These are phyloP conservation scores for Ophiostoma perfectum DNA, from an alignment of 2,329 filamentous ascomycete genomes.

Conservation along the genomic window DNA sequence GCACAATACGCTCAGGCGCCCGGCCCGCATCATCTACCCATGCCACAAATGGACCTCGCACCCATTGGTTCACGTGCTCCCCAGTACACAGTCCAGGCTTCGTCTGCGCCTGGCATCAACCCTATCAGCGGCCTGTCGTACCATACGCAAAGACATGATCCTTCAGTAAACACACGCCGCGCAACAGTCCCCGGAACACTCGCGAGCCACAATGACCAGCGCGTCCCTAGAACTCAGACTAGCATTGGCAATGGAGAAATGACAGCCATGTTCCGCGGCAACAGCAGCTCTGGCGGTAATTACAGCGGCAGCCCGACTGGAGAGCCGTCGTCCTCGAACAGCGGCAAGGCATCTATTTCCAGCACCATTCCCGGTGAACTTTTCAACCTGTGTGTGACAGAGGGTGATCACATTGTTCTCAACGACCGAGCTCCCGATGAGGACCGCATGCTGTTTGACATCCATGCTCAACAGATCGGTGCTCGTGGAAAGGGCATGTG, in stretches of 20 bases:
- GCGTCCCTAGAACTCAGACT: neutral
- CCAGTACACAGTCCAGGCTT: neutral
- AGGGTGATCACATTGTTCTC: conserved; percentile 29
- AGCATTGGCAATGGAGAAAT: neutral
- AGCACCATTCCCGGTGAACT: neutral
- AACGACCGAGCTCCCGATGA: conserved; percentile 44
- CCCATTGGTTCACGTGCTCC: neutral
- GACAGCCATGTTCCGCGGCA: neutral
- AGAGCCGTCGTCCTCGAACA: too few relatives aligned
- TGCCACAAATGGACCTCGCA: neutral
- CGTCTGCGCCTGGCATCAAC: neutral
- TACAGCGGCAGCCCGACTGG: neutral
- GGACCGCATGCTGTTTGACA: conserved; percentile 45
- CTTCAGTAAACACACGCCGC: neutral
- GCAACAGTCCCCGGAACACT: neutral
- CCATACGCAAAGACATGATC: neutral
- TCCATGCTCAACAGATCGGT: conserved; percentile 42
- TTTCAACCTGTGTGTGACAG: neutral
- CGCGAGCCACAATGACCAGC: neutral
- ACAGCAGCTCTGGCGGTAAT: neutral
- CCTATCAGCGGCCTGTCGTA: neutral
- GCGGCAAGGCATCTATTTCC: neutral
- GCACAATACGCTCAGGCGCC: neutral
- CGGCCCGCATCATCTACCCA: neutral
- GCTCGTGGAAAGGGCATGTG: conserved; percentile 55